Conservation (phyloP, 176 grass and related monocot genomes). For the Cenchrus purpureus region DNA sequence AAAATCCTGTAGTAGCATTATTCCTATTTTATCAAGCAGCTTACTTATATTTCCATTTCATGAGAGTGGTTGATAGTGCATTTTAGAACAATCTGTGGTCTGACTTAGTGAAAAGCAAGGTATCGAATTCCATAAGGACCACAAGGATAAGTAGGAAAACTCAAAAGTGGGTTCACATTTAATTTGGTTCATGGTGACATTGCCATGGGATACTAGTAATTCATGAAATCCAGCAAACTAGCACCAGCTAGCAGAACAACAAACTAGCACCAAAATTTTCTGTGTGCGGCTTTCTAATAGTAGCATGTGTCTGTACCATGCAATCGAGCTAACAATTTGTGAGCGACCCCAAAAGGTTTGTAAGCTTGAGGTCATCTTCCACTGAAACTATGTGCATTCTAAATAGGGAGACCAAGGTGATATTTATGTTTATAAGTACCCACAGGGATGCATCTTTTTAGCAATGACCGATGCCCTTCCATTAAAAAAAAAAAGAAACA, state of each 20-base stretch:
- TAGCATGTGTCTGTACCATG: background rate
- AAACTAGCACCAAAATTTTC: background rate
- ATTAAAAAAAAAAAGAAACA: background rate
- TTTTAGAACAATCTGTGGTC: background rate
- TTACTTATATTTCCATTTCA: background rate
- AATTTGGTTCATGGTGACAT: constrained; percentile 3
- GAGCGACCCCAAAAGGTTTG: background rate
- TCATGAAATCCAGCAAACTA: constrained; percentile 20
- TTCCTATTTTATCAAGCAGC: background rate
- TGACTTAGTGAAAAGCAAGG: background rate
- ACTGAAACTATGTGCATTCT: constrained; percentile 11
- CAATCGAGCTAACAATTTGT: background rate
- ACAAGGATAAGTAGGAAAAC: background rate
- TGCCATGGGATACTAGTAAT: background rate
- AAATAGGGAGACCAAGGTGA: background rate
- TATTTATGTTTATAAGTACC: background rate
- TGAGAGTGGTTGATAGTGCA: background rate
- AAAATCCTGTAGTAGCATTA: background rate
- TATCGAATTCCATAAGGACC: constrained; percentile 1
- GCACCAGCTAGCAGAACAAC: background rate
- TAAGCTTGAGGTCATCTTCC: constrained; percentile 6
- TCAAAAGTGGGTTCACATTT: background rate
- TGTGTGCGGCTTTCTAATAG: background rate
- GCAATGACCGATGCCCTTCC: background rate
- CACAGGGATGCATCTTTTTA: background rate